Evolutionary conservation across 2,329 filamentous ascomycete species (phyloP), one percentile per base, ranked within the genome.

Genomic region (Pseudocercospora crystallina): DNA sequence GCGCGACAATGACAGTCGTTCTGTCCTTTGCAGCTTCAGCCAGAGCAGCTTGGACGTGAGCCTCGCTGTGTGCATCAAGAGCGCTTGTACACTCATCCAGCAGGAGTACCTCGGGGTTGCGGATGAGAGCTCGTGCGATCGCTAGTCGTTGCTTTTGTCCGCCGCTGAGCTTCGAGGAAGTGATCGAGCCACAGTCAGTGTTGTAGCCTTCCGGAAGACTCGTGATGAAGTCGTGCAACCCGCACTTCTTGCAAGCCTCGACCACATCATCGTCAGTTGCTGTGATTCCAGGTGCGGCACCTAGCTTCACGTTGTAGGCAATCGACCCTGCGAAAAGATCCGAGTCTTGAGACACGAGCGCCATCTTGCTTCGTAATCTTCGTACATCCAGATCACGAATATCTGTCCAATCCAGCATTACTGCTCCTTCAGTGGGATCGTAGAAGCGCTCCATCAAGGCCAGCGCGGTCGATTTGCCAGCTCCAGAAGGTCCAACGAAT

Each of bases 1-100:
- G 89, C 1, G 89, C 89, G 9, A 94, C 87, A 2, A 87, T 86
- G 2, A 94, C 75, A 54, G 87, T 88, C 2, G 89, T 82, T 47
- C 73, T 65, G 3, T 69, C 73, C 38, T 67, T 64, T 4, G 71
- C 67, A 7, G 72, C 73, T 14, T 68, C 69, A 8, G 65, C 67
- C 32, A 76, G 68, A 1, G 73, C 70, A 33, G 65, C 64, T 37
- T 74, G 72, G 20, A 77, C 68, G 26, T 70, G 67, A 36, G 65
- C 61, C 53, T 77, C 75, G 14, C 69, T 74, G 36, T 72, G 71
- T 8, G 74, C 72, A 53, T 77, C 75, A 3, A 77, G 61, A 40
- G 74, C 72, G 36, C 71, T 74, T 5, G 74, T 77, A 10, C 71
- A 71, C 57, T 77, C 75, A 50, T 77, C 75, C 0, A 77, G 68